Base-by-base conservation (phyloP, 768 basidiomycete genomes). In the Rhizopogon sp. region DNA sequence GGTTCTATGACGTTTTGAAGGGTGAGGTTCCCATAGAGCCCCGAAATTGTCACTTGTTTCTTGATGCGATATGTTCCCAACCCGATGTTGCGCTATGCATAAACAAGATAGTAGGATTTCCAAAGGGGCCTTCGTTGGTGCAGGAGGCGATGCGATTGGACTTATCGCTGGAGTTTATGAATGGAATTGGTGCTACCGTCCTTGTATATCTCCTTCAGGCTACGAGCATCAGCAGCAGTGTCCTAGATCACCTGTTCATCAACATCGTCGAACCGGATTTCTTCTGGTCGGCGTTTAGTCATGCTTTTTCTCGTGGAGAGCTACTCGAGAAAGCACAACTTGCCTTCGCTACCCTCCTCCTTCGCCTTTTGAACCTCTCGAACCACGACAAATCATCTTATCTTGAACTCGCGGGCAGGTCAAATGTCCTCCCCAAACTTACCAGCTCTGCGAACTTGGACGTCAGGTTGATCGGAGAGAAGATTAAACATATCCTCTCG, bases 271-370 rank as follows among this genome's bases (percentile, higher is more conserved):
- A 79, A 3, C 79, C 79, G 1, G 70, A 76, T 0, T 67, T 77
- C n/a, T 80, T 80, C 58, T 80, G 76, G 77, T 52, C 43, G 8
- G 50, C 61, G 1, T 72, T 73, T 51, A 47, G 57, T 0, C 25
- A 58, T 1, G 70, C 71, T 10, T 75, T 73, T 47, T 50, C 62
- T 33, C 56, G 52, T 11, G 59, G 60, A 6, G 56, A 63, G 8
- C 63, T 77, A 28, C 42, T 62, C 20, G 69, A 70, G 14, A 50
- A 63, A 1, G 74, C 66, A 1, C 69, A 76, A 54, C 50, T 52
- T 41, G 61, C 65, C 28, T 78, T 80, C 56, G 75, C 71, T 3
- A 79, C 78, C 79, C 66, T 80, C 10, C 68, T 83, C 3, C 66
- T 77, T 7, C 76, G 78, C 47, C 70, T 82, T 28, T 60, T 76